phyloP scores from a whole-genome alignment of 495 filamentous ascomycete genomes.

The Penicillium psychrofluorescens region DNA sequence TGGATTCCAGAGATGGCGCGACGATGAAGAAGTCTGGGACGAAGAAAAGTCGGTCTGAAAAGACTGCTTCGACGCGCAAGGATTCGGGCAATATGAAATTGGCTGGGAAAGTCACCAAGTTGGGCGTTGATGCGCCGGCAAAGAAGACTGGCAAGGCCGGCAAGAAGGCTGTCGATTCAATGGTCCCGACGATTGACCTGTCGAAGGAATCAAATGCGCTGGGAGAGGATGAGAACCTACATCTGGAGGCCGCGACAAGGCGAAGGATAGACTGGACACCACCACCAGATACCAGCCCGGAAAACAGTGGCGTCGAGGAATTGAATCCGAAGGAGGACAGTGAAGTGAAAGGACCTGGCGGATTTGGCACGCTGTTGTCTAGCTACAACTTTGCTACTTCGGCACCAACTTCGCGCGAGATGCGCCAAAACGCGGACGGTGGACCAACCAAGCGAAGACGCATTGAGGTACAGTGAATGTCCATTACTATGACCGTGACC shows the following conservation, averaged over 20 bases:
- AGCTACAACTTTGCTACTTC: slow-evolving; percentile 24
- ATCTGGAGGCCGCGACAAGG: slow-evolving; percentile 28
- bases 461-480: slow-evolving; percentile 27
- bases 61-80: slow-evolving; percentile 7
- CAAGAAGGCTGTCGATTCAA: slow-evolving; percentile 4
- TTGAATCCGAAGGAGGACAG: background rate
- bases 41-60: slow-evolving; percentile 14
- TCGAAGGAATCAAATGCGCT: slow-evolving; percentile 4
- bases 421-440: slow-evolving; percentile 3
- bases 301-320: slow-evolving; percentile 7
- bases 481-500: background rate
- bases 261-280: slow-evolving; percentile 42
- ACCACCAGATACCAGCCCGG: slow-evolving; percentile 13
- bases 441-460: slow-evolving; percentile 36
- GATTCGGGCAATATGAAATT: slow-evolving; percentile 27
- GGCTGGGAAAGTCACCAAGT: slow-evolving; percentile 28
- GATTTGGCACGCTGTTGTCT: slow-evolving; percentile 23
- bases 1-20: slow-evolving; percentile 7
- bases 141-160: slow-evolving; percentile 9
- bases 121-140: slow-evolving; percentile 6
- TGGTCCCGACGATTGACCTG: background rate
- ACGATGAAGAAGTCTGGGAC: slow-evolving; percentile 10
- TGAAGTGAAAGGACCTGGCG: background rate
- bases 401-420: slow-evolving; percentile 7
- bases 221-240: slow-evolving; percentile 16